These are phyloP conservation scores for Diaporthe citri DNA, from an alignment of 2,329 filamentous ascomycete genomes.

Conservation along the genomic window DNA sequence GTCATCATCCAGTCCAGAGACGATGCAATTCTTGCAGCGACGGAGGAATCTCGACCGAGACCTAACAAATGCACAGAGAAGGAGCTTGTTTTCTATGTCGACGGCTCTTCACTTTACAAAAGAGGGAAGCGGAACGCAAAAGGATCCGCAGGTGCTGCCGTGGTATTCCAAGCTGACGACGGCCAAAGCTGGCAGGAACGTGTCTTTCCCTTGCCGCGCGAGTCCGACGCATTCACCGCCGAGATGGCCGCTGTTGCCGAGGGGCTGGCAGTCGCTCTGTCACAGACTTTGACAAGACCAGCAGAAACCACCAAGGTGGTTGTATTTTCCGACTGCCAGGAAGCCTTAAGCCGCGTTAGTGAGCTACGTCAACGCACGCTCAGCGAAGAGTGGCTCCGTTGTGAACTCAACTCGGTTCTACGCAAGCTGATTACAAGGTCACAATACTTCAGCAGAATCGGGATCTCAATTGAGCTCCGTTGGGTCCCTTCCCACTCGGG, in stretches of 20 bases:
- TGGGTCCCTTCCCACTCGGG: constrained; percentile 9
- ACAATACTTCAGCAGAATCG: neutral
- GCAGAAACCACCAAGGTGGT: neutral
- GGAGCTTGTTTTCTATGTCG: neutral
- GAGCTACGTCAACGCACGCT: neutral
- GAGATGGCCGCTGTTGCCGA: constrained; percentile 1
- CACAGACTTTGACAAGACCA: neutral
- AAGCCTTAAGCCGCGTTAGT: neutral
- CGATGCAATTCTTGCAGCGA: neutral
- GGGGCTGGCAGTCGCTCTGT: constrained; percentile 6
- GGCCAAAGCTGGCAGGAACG: neutral
- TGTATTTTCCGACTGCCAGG: constrained; percentile 5
- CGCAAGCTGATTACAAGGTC: constrained; percentile 6
- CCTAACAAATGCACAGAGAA: neutral
- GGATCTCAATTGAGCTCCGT: neutral
- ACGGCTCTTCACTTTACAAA: neutral
- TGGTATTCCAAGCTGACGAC: neutral
- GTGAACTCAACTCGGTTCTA: neutral
- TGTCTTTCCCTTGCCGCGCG: neutral
- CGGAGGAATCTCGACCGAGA: neutral
- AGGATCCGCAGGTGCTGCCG: neutral
- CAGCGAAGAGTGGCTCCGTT: neutral
- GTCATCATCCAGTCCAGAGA: constrained; percentile 6
- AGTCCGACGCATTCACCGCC: neutral
- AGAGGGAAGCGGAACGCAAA: neutral